A percentile compares a stretch with the other conserved stretches of the same genome.
These are phyloP conservation scores for Kockiozyma suomiensis DNA, from an alignment of 805 yeast genomes.

Conservation along the genomic window DNA sequence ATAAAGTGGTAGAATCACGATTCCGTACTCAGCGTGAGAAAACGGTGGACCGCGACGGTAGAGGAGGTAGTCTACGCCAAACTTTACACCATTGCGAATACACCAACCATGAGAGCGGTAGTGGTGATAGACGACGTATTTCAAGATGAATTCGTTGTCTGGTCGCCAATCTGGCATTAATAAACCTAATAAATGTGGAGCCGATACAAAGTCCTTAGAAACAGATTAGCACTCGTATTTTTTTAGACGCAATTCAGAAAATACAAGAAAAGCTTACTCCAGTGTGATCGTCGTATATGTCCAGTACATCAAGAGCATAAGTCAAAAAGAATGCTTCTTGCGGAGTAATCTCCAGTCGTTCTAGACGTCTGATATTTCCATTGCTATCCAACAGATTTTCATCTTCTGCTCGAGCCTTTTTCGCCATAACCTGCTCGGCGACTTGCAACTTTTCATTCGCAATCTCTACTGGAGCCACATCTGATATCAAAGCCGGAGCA, in stretches of 20 bases:
- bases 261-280: no score
- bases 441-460: neutral
- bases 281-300: conserved; percentile 39
- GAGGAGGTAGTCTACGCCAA: conserved; percentile 81
- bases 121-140: conserved; percentile 80
- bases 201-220: conserved; percentile 20
- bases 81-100: conserved; percentile 86
- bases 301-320: conserved; percentile 56
- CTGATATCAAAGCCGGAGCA: neutral
- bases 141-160: conserved; percentile 50
- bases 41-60: conserved; percentile 95
- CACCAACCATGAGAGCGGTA: conserved; percentile 93
- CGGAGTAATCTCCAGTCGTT: conserved; percentile 67
- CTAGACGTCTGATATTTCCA: conserved; percentile 40
- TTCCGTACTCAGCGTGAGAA: conserved; percentile 86
- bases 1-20: conserved; percentile 53
- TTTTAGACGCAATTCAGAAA: no score
- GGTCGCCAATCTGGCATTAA: conserved; percentile 40
- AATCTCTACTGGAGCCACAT: neutral
- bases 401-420: conserved; percentile 45
- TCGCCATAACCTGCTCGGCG: conserved; percentile 39
- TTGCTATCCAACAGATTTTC: conserved; percentile 39
- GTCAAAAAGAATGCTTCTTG: conserved; percentile 73
- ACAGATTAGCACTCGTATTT: neutral
- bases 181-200: conserved; percentile 21